Conservation (phyloP, 306 rosid genomes). For the Cajanus cajan region DNA sequence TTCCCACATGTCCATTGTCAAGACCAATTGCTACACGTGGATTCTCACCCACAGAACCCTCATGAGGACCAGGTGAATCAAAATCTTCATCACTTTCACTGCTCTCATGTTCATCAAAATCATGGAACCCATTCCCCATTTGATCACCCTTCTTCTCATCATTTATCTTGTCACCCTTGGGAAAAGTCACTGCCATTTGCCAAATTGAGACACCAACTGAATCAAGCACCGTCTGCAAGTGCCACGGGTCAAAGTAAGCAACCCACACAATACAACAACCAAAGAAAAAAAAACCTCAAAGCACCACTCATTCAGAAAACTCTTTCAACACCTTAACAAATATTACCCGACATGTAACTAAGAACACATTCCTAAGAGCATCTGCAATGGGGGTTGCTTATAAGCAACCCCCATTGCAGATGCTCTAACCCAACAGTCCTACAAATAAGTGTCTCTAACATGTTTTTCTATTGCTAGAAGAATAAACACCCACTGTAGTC, state of each 20-base stretch:
- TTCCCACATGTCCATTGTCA: constrained; percentile 75
- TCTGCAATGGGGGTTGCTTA: no score
- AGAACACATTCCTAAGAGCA: not conserved
- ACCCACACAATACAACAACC: not conserved
- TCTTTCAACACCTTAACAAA: not conserved
- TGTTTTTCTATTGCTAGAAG: not conserved
- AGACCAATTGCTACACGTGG: constrained; percentile 68
- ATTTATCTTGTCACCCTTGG: constrained; percentile 5
- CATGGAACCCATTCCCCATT: constrained; percentile 49
- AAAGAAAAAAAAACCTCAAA: not conserved
- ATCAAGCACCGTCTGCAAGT: constrained; percentile 56
- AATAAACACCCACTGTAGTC: no score
- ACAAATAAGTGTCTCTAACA: not conserved
- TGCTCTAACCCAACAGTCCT: not conserved
- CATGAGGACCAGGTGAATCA: constrained; percentile 33
- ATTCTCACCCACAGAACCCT: constrained; percentile 32
- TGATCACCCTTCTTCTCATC: constrained; percentile 19
- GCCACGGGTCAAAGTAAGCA: not conserved
- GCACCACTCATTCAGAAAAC: not conserved
- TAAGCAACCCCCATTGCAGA: no score
- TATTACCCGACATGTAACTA: not conserved
- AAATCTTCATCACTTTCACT: constrained; percentile 70
- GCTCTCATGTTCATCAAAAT: constrained; percentile 36
- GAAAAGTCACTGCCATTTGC: constrained; percentile 77
- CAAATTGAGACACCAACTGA: constrained; percentile 77